Evolutionary conservation across 805 yeast species (phyloP), one percentile per base, ranked within the genome.

Genomic region (Clavispora carvajalis): DNA sequence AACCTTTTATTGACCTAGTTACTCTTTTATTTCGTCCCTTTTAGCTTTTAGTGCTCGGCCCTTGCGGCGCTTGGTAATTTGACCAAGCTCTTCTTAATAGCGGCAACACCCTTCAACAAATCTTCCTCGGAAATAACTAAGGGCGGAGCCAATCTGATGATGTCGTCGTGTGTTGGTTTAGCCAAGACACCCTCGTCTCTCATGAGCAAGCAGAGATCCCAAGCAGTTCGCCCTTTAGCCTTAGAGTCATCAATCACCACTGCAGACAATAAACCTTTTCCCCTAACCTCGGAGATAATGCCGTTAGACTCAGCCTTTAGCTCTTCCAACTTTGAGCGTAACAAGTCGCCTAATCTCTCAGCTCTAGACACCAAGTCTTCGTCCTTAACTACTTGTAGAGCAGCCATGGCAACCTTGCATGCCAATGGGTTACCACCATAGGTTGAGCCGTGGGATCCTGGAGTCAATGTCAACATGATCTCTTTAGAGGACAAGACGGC

Each of bases 351-450:
- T 51, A 87, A 73, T 23, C 66, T 71, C 21, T 63, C 65, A 5
- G 97, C 81, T 64, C 95, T 79, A 57, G 85, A 86, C 30, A 82
- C 89, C 56, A 91, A 75, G 19, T 81, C 74, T 67, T 91, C 98
- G 53, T 91, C 95, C 62, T 75, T 77, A 41, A 91, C 87, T 39
- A 91, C 98, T 54, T 88, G 77, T 50, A 91, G 73, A 9, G 98
- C 96, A 44, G 96, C 96, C 60, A 87, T 80, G 46, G 97, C 93
- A 16, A 88, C 96, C 41, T 87, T 77, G 51, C 95, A 87, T 17
- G 95, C 91, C 60, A 91, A 76, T 50, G 98, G 96, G 69, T 89
- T 91, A 63, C 98, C 98, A 65, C 98, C 98, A 61, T 86, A 91
- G 17, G 98, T 91, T 22, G 97, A 90, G 38, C 98, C 98, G 66